Evolutionary conservation across 345 rosid species (phyloP).

Genomic region (Melaleuca quinquenervia): DNA sequence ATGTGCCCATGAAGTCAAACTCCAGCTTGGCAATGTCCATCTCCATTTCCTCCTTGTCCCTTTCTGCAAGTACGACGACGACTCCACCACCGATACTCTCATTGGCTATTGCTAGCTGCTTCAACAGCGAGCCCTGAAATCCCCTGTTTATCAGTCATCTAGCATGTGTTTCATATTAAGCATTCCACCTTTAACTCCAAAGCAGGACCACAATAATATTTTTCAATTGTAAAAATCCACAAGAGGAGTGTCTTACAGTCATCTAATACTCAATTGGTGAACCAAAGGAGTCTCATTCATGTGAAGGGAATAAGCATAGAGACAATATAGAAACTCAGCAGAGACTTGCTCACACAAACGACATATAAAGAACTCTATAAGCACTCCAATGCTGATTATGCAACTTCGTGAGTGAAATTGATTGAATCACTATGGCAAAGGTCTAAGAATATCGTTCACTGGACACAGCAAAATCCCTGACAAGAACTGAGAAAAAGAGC

Average conservation of each 20-base stretch:
- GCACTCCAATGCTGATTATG: not conserved
- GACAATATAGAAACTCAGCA: not conserved
- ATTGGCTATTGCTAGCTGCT: slow-evolving; percentile 92
- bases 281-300: not conserved
- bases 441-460: not conserved
- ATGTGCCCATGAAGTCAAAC: slow-evolving; percentile 88
- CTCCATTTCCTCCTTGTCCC: slow-evolving; percentile 97
- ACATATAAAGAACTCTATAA: not conserved
- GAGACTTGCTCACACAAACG: not conserved
- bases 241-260: not conserved
- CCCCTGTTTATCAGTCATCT: slow-evolving; percentile 1
- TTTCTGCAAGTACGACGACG: slow-evolving; percentile 78
- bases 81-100: slow-evolving; percentile 87
- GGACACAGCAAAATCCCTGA: not conserved
- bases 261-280: not conserved
- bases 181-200: not conserved
- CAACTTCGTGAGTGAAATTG: not conserved
- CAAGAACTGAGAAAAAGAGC: not conserved
- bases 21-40: slow-evolving; percentile 74
- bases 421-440: not conserved
- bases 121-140: slow-evolving; percentile 79
- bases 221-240: not conserved
- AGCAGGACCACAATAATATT: not conserved
- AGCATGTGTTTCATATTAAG: not conserved
- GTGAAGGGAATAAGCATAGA: not conserved